Evolutionary conservation across 1,284 basidiomycete genomes (phyloP).

Genomic region (Fomes fomentarius): DNA sequence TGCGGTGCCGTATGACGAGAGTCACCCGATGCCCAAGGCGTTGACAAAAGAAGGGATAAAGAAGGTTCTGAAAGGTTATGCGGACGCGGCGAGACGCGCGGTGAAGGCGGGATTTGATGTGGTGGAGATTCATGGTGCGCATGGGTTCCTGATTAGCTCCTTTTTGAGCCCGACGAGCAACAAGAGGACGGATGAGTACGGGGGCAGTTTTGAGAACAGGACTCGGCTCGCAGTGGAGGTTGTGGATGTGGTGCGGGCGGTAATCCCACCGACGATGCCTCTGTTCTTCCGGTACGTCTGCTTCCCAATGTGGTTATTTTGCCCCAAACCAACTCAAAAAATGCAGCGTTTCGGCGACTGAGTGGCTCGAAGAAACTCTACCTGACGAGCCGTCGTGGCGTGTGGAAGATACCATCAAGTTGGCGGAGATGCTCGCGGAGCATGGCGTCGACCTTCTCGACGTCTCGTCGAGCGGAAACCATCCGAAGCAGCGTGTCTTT

Average conservation of each 20-base stretch:
- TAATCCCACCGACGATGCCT: conserved; percentile 62
- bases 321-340: no score
- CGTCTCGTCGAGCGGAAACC: conserved; percentile 51
- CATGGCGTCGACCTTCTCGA: conserved; percentile 56
- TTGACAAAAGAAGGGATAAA: conserved; percentile 58
- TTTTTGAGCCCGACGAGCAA: conserved; percentile 58
- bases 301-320: conserved; percentile 29
- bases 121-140: conserved; percentile 42
- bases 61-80: conserved; percentile 62
- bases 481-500: conserved; percentile 31
- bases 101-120: conserved; percentile 50
- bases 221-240: conserved; percentile 50
- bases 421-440: conserved; percentile 48
- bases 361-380: conserved; percentile 54
- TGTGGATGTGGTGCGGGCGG: conserved; percentile 46
- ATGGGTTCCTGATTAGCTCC: conserved; percentile 45
- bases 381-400: conserved; percentile 52
- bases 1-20: conserved; percentile 52
- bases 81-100: conserved; percentile 55
- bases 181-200: conserved; percentile 61
- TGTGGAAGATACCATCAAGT: conserved; percentile 54
- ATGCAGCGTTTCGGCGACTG: conserved; percentile 50
- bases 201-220: conserved; percentile 58
- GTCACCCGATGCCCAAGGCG: conserved; percentile 56
- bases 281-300: conserved; percentile 67